These are phyloP conservation scores for Xylaria telfairii DNA, from an alignment of 495 filamentous ascomycete genomes.

Conservation along the genomic window DNA sequence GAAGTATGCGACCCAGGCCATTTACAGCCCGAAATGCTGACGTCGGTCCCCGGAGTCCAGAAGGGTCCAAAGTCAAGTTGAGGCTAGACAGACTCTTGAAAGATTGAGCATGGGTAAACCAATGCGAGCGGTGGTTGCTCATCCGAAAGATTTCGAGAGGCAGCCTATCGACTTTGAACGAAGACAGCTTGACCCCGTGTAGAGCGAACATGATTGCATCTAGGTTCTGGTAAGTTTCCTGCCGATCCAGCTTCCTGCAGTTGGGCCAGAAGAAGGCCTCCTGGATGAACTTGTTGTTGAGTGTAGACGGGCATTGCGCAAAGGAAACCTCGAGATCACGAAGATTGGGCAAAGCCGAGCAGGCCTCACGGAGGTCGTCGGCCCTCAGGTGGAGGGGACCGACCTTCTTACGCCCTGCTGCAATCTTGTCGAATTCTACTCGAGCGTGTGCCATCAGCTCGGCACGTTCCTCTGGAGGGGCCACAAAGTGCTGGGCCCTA, in stretches of 20 bases:
- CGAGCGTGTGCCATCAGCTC: slow-evolving; percentile 46
- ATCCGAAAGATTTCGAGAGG: slow-evolving; percentile 53
- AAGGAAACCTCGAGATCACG: slow-evolving; percentile 50
- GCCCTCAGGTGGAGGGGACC: slow-evolving; percentile 48
- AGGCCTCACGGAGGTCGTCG: slow-evolving; percentile 48
- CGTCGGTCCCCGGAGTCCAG: slow-evolving; percentile 40
- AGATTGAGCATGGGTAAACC: slow-evolving; percentile 51
- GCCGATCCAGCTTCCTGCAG: slow-evolving; percentile 51
- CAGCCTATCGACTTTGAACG: slow-evolving; percentile 52
- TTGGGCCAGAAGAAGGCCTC: slow-evolving; percentile 48
- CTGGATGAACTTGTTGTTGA: slow-evolving; percentile 44
- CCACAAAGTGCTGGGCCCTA: slow-evolving; percentile 50
- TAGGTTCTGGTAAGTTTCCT: slow-evolving; percentile 49
- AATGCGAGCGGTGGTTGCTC: slow-evolving; percentile 46
- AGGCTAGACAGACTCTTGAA: slow-evolving; percentile 48
- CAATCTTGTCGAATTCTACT: slow-evolving; percentile 47
- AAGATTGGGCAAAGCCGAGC: slow-evolving; percentile 52
- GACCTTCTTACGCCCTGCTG: slow-evolving; percentile 39
- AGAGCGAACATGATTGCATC: slow-evolving; percentile 52
- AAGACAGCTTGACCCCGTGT: slow-evolving; percentile 44
- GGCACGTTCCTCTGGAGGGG: slow-evolving; percentile 45
- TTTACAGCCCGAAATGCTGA: slow-evolving; percentile 49
- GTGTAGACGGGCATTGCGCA: slow-evolving; percentile 44
- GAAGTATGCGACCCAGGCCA: slow-evolving; percentile 53
- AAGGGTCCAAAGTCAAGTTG: slow-evolving; percentile 48